A percentile compares a stretch with the other conserved stretches of the same genome.
Conservation (phyloP, 1,139 yeast species). For the Sugiyamaella paludigena region DNA sequence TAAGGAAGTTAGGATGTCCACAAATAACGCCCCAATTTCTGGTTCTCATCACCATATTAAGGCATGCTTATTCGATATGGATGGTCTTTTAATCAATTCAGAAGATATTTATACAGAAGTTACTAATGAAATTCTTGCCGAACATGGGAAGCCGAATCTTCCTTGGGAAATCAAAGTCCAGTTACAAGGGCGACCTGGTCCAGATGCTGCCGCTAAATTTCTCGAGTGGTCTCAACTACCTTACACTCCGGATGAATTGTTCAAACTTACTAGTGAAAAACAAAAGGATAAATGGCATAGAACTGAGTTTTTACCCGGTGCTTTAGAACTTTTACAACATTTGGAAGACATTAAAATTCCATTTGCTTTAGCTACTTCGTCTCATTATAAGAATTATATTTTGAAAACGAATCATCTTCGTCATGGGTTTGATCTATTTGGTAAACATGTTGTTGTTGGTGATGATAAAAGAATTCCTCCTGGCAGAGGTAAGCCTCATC, state of each 20-base stretch:
- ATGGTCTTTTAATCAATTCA: conserved; percentile 85
- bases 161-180: conserved; percentile 88
- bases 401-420: conserved; percentile 68
- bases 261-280: conserved; percentile 48
- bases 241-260: conserved; percentile 60
- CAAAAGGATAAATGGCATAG: conserved; percentile 64
- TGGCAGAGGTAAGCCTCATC: conserved; percentile 90
- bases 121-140: conserved; percentile 59
- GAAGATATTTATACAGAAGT: conserved; percentile 87
- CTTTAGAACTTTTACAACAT: conserved; percentile 58
- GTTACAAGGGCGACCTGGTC: conserved; percentile 89
- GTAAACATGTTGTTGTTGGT: conserved; percentile 73
- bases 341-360: conserved; percentile 58
- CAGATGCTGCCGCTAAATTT: conserved; percentile 57
- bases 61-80: conserved; percentile 96
- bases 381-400: conserved; percentile 56
- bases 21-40: not conserved
- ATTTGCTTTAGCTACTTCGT: conserved; percentile 90
- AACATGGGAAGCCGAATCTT: conserved; percentile 70
- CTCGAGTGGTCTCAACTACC: conserved; percentile 69
- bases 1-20: too few relatives aligned
- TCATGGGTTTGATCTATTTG: conserved; percentile 61
- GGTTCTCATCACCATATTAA: conserved; percentile 11
- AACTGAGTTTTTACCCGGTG: conserved; percentile 78
- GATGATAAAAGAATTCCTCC: conserved; percentile 78